Conservation (phyloP, 306 rosid species). For the Castanea mollissima region DNA sequence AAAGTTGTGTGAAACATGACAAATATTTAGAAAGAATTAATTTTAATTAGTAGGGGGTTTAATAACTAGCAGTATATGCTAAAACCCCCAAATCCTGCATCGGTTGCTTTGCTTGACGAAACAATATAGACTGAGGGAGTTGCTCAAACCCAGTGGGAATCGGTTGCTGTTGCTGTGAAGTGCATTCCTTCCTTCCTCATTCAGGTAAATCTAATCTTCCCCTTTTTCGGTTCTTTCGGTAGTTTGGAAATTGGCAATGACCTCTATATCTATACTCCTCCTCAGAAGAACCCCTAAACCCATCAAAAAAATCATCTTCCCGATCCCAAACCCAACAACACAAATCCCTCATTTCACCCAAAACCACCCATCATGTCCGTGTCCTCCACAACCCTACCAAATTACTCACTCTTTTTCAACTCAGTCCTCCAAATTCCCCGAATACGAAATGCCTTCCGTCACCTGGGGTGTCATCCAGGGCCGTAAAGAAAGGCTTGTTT, state of each 20-base stretch:
- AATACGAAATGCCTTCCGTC: constrained; percentile 89
- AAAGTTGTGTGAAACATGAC: too few species aligned
- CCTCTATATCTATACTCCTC: constrained; percentile 42
- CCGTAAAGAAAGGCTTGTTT: constrained; percentile 86
- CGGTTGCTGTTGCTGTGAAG: too few species aligned
- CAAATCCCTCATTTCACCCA: constrained; percentile 8
- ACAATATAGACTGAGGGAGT: too few species aligned
- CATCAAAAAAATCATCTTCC: constrained; percentile 15
- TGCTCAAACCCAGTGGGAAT: too few species aligned
- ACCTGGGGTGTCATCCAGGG: constrained; percentile 98
- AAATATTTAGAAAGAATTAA: too few species aligned
- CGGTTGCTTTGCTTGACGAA: too few species aligned
- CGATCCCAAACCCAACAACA: neutral
- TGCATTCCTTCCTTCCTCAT: too few species aligned
- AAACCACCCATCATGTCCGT: neutral
- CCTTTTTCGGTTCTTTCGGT: neutral
- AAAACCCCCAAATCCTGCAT: too few species aligned
- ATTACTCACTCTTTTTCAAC: constrained; percentile 41
- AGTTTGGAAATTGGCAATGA: constrained; percentile 1
- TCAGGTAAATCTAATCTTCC: too few species aligned
- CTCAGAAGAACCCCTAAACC: constrained; percentile 44
- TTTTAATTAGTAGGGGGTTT: too few species aligned
- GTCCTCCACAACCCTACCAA: constrained; percentile 20
- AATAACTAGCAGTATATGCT: too few species aligned
- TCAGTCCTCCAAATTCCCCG: constrained; percentile 65